phyloP scores from a whole-genome alignment of 176 grass and related monocot species.

The Elaeis guineensis region DNA sequence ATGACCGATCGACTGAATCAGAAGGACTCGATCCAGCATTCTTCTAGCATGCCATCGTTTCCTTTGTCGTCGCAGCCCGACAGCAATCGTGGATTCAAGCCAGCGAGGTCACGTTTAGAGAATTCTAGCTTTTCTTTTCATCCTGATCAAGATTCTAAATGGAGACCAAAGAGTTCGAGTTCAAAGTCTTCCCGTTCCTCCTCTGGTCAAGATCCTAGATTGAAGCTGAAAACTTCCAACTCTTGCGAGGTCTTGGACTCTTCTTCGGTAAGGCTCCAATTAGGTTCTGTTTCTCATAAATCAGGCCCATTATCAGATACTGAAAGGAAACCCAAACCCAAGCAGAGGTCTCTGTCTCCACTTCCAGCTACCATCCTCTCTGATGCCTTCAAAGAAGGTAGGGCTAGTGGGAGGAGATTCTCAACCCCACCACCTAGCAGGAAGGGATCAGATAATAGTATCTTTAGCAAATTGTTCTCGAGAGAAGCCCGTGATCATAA shows the following conservation, averaged over 20 bases:
- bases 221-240: constrained; percentile 4
- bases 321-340: constrained; percentile 17
- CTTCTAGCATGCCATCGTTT: constrained; percentile 19
- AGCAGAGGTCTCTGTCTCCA: constrained; percentile 48
- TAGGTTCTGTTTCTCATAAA: constrained; percentile 16
- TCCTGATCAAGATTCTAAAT: constrained; percentile 8
- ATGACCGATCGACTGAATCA: constrained; percentile 17
- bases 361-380: constrained; percentile 50
- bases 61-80: constrained; percentile 19
- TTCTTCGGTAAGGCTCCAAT: constrained; percentile 35
- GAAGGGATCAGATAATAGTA: constrained; percentile 49
- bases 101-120: constrained; percentile 10
- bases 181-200: background rate
- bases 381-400: constrained; percentile 71
- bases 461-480: constrained; percentile 41
- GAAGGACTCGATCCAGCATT: constrained; percentile 18
- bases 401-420: constrained; percentile 62
- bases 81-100: constrained; percentile 6
- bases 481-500: constrained; percentile 21
- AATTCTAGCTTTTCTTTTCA: constrained; percentile 7
- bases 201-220: constrained; percentile 33
- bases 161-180: constrained; percentile 4
- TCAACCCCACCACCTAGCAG: constrained; percentile 64
- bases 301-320: background rate
- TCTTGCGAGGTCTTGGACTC: constrained; percentile 31